phyloP scores from a whole-genome alignment of 345 rosid species.

The Acer yangbiense region DNA sequence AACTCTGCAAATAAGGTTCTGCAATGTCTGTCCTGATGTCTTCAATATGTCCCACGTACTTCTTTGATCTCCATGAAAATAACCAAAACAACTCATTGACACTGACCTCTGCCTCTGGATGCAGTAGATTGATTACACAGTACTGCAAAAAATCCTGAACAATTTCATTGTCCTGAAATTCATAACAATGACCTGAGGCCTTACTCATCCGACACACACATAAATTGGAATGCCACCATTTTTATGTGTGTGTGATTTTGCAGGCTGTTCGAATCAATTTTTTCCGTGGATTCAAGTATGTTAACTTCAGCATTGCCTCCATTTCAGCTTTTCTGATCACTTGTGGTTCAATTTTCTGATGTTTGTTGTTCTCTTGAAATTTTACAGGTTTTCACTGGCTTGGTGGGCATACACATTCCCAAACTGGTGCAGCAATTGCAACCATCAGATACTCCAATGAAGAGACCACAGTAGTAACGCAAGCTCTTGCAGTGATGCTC shows the following conservation, averaged over 20 bases:
- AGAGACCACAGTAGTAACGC: constrained; percentile 46
- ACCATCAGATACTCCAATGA: constrained; percentile 63
- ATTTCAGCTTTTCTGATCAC: not conserved
- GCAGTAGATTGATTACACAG: not conserved
- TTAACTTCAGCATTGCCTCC: not conserved
- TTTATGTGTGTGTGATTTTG: too few relatives aligned
- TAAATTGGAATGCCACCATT: not conserved
- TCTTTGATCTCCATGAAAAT: not conserved
- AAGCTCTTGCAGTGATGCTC: constrained; percentile 42
- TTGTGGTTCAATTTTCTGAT: not conserved
- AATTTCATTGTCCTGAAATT: constrained; percentile 18
- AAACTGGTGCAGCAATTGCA: constrained; percentile 64
- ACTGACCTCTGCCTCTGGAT: constrained; percentile 21
- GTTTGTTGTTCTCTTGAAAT: not conserved
- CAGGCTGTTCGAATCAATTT: constrained; percentile 69
- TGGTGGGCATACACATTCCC: constrained; percentile 99
- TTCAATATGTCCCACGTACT: not conserved
- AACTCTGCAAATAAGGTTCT: not conserved
- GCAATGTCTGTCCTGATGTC: not conserved
- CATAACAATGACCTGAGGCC: constrained; percentile 22
- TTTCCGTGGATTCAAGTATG: constrained; percentile 83
- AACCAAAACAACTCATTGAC: constrained; percentile 23
- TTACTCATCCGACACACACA: constrained; percentile 19
- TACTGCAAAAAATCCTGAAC: not conserved
- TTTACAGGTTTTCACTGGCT: constrained; percentile 71